Percentiles rank a stretch among this genome's conserved stretches.
phyloP scores from a whole-genome alignment of 805 yeast species.

The Yueomyces sp. region DNA sequence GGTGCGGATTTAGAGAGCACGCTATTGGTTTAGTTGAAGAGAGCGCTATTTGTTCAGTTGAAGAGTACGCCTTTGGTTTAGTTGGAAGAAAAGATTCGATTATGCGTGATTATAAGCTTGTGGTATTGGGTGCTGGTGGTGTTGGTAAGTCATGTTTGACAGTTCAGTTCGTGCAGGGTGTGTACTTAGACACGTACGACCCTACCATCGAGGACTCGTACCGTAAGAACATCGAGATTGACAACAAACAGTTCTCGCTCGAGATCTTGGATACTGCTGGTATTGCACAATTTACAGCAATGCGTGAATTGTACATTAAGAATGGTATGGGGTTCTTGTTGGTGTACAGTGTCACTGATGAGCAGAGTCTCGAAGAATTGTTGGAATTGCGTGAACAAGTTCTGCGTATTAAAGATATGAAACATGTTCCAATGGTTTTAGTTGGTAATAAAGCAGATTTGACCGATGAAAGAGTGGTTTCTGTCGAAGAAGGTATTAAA shows the following conservation, averaged over 20 bases:
- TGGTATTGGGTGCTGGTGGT: conserved; percentile 93
- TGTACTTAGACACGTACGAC: conserved; percentile 81
- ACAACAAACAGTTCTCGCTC: conserved; percentile 73
- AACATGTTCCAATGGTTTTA: conserved; percentile 71
- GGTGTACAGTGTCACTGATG: conserved; percentile 74
- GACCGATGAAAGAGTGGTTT: conserved; percentile 55
- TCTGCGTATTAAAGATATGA: conserved; percentile 64
- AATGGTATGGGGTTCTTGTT: conserved; percentile 83
- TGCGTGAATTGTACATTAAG: conserved; percentile 80
- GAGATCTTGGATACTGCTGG: conserved; percentile 92
- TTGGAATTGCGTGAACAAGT: conserved; percentile 75
- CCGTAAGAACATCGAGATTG: conserved; percentile 76
- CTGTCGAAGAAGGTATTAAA: conserved; percentile 70
- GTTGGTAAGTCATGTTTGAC: conserved; percentile 92
- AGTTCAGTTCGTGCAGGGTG: conserved; percentile 84
- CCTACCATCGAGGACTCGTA: conserved; percentile 97
- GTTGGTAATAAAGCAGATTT: conserved; percentile 89
- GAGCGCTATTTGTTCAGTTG: too few species aligned
- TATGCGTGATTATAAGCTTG: conserved; percentile 69
- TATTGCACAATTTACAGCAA: conserved; percentile 88
- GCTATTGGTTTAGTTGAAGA: too few species aligned
- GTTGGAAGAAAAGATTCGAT: too few species aligned
- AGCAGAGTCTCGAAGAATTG: conserved; percentile 64
- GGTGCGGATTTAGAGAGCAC: too few species aligned
- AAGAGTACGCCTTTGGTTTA: too few species aligned